Evolutionary conservation across 495 filamentous ascomycete species (phyloP).

Genomic region (Cetradonia linearis): DNA sequence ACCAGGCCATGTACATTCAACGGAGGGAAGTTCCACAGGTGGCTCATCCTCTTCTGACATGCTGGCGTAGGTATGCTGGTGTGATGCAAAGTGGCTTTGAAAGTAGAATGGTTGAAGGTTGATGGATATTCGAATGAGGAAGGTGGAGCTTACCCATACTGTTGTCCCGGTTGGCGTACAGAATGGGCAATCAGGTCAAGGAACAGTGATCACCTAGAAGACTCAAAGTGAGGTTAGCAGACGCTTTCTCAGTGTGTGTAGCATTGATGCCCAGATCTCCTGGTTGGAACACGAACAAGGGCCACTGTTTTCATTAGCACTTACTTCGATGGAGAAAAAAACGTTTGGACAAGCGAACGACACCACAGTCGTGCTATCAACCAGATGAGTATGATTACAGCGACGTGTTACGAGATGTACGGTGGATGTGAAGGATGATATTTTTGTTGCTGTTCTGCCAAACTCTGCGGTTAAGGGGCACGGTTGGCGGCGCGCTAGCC

Average conservation of each 20-base stretch:
- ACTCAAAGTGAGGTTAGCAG: conserved; percentile 2
- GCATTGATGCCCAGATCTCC: conserved; percentile 1
- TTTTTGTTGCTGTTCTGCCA: conserved; percentile 1
- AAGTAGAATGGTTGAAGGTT: not conserved
- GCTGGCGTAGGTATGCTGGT: not conserved
- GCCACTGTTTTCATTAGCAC: not conserved
- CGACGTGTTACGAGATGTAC: not conserved
- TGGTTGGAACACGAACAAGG: not conserved
- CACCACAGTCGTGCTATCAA: not conserved
- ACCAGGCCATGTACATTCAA: too few species aligned
- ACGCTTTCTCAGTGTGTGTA: not conserved
- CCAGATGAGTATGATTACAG: conserved; percentile 1
- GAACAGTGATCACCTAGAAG: conserved; percentile 1
- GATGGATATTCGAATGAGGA: not conserved
- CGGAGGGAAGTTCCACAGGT: not conserved
- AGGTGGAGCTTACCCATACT: conserved; percentile 15
- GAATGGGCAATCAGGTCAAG: conserved; percentile 4
- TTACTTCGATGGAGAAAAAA: not conserved
- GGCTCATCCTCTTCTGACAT: not conserved
- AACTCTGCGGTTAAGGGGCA: conserved; percentile 9
- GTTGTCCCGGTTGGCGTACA: not conserved
- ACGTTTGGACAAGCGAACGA: not conserved
- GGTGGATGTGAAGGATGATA: not conserved
- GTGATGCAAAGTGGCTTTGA: not conserved
- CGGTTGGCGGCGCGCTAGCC: conserved; percentile 6